Base-by-base conservation (phyloP, 352 stramenopile genomes). In the Phytophthora ramorum region DNA sequence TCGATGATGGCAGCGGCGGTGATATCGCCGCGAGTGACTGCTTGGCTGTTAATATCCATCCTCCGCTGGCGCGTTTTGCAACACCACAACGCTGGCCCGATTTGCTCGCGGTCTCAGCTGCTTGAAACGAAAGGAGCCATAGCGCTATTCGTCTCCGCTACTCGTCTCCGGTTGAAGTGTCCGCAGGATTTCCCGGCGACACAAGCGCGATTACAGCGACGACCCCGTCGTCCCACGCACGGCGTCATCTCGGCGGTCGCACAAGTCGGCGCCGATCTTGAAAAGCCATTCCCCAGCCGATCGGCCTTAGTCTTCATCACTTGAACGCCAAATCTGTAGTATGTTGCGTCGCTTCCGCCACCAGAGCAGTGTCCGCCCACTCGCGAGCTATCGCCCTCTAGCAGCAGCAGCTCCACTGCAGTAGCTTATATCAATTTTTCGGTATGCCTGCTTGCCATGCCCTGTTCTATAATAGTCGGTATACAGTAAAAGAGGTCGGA, bases 1-100 rank as follows among this genome's bases (percentile, higher is more conserved):
- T 40, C 30, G n/a, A 54, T 54, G 47, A 54, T 54, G 47, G 47
- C 47, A 4, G 24, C 26, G 26, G 46, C 17, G 16, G 26, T 53
- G 44, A 54, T 19, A 32, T 19, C 17, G 8, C 7, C 7, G 47
- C 28, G 37, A 43, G 37, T 19, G 13, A 6, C 37, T 1, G 14
- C 37, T n/a, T 19, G 17, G 24, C 17, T 24, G n/a, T 24, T 24
- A 24, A 34, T 28, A 32, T 22, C 45, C 32, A 43, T 20, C 13
- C 46, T 22, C 46, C 26, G n/a, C 14, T 30, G 16, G 26, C 22
- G 3, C 26, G 6, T 24, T 52, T 35, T 35, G 32, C 48, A 34
- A 56, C 19, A 9, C 19, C 13, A 56, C 49, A 19, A 56, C 32
- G 19, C 8, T 12, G 9, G 34, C 34, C 19, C 37, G 14, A 30